Conservation (phyloP, 441 rosid genomes). For the Croton setiger region DNA sequence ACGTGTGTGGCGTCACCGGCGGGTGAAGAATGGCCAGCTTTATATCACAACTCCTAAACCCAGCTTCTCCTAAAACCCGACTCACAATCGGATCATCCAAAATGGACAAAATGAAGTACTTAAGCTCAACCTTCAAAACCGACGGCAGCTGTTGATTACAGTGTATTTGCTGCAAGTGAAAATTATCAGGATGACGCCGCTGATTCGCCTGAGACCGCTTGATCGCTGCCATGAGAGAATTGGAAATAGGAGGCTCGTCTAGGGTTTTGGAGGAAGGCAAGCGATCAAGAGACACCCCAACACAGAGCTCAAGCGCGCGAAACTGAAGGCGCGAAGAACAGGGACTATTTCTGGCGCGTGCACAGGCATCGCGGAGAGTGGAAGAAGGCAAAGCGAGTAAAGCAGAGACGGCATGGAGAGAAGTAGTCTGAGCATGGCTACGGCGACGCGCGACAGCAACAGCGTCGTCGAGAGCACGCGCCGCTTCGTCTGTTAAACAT, state of each 20-base stretch:
- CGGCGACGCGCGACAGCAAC: constrained; percentile 75
- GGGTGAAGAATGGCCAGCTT: constrained; percentile 74
- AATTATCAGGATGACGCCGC: constrained; percentile 74
- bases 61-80: constrained; percentile 73
- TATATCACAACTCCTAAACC: constrained; percentile 71
- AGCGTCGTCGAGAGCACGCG: constrained; percentile 73
- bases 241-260: constrained; percentile 68
- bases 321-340: constrained; percentile 64
- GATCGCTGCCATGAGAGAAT: constrained; percentile 93
- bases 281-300: constrained; percentile 81
- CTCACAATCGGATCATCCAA: constrained; percentile 90
- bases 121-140: constrained; percentile 66
- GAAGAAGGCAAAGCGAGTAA: constrained; percentile 64
- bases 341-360: constrained; percentile 50
- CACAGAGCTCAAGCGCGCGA: constrained; percentile 72
- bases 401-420: constrained; percentile 82
- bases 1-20: constrained; percentile 40
- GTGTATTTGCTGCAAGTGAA: constrained; percentile 63
- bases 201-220: constrained; percentile 86
- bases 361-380: constrained; percentile 68
- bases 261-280: constrained; percentile 46
- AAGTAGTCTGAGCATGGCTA: constrained; percentile 76
- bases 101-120: constrained; percentile 63
- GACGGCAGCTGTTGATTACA: constrained; percentile 35
- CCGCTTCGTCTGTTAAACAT: constrained; percentile 77